A percentile compares a stretch with the other conserved stretches of the same genome.
These are phyloP conservation scores for Trichomonas vaginalis DNA, from an alignment of 208 protist species.

Conservation along the genomic window DNA sequence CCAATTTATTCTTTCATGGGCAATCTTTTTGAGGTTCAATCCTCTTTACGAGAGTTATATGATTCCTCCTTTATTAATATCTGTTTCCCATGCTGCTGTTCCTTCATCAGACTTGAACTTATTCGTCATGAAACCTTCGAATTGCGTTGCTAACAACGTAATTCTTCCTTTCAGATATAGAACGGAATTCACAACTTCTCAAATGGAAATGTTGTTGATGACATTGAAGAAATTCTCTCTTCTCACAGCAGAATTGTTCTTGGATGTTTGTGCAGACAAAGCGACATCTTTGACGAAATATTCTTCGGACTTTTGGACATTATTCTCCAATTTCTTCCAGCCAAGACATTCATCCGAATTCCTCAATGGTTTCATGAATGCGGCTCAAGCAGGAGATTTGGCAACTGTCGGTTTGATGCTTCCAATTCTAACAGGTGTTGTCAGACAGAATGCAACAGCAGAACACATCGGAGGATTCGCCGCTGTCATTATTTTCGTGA, in stretches of 20 bases:
- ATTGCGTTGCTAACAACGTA: background rate
- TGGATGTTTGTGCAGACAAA: background rate
- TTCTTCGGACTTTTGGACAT: background rate
- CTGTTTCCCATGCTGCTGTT: background rate
- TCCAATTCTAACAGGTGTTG: background rate
- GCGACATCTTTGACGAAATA: background rate
- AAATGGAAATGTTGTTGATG: background rate
- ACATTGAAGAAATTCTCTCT: background rate
- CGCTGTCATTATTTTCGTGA: background rate
- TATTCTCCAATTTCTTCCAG: background rate
- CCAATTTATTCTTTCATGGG: background rate
- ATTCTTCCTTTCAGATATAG: background rate
- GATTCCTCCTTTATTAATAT: background rate
- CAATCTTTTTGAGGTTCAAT: background rate
- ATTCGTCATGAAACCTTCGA: background rate
- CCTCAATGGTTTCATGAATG: background rate
- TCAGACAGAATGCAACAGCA: background rate
- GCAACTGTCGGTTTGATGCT: background rate
- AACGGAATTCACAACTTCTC: background rate
- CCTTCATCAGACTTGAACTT: background rate
- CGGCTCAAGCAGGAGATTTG: background rate
- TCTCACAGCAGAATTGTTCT: background rate
- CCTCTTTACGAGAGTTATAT: background rate
- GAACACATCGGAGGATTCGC: background rate
- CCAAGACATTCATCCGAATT: background rate